Base-by-base conservation (phyloP, 208 protist species). In the Trypanosoma scelopori region DNA sequence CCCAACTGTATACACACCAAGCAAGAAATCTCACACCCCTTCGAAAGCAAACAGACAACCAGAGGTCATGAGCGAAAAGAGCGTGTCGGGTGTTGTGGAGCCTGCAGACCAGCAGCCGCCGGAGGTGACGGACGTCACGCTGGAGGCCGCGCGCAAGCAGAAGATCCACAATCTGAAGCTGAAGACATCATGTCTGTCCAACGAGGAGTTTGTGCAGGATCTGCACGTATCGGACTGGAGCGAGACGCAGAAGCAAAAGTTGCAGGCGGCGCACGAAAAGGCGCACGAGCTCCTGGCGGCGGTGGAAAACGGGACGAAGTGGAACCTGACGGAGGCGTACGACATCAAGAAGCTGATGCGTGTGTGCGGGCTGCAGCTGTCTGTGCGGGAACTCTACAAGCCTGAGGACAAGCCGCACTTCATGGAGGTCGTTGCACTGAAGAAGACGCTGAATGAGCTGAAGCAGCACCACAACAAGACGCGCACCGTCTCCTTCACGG, bases 401-500 rank as follows among this genome's bases (percentile, higher is more conserved):
- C 77, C 77, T 28, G 77, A 82, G 66, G 77, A 82, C 68, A 79
- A 79, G 61, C 77, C 77, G 47, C 77, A 82, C 55, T 82, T 82
- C 55, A 76, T 82, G 72, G 77, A 82, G 64, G 55, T 82, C 3
- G 55, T 82, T 41, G 68, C 59, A 27, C 61, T 82, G 60, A 82
- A 82, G 72, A 74, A 74, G 71, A 78, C 67, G 39, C 59, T 82
- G 42, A 68, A 76, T 48, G 77, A 82, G 65, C 65, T 82, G 67
- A 82, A 82, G 67, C 77, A 82, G 60, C 77, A 82, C 61, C 71
- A 69, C 66, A 82, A 82, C 77, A 82, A 82, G 72, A 82, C 77
- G 16, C 71, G 77, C 59, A 82, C 70, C 6, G 77, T 82, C 22
- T 79, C 71, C 30, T 79, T 82, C 61, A 82, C 77, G 13, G 77